Percentiles rank a stretch among this genome's conserved stretches.
Conservation (phyloP, 1,139 yeast species). For the Blastobotrys arbuscula region DNA sequence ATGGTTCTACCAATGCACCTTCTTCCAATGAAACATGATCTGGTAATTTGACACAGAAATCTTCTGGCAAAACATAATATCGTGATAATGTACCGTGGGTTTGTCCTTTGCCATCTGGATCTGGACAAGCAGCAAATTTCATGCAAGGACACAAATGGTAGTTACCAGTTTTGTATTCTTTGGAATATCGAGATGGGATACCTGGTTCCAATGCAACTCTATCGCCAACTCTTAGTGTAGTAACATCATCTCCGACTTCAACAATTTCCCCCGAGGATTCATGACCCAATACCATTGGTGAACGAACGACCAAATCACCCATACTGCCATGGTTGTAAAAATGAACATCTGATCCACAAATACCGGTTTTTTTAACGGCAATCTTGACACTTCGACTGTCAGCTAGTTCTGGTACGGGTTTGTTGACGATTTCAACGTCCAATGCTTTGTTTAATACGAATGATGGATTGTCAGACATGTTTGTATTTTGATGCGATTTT, state of each 20-base stretch:
- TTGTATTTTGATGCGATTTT: neutral
- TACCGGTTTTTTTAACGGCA: slow-evolving; percentile 72
- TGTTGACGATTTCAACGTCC: slow-evolving; percentile 58
- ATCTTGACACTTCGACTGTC: slow-evolving; percentile 69
- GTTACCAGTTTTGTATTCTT: slow-evolving; percentile 66
- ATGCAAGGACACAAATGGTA: slow-evolving; percentile 79
- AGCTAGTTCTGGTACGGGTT: slow-evolving; percentile 55
- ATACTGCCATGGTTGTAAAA: slow-evolving; percentile 75
- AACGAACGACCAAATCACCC: slow-evolving; percentile 43
- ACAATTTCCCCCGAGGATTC: slow-evolving; percentile 67
- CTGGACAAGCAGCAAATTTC: slow-evolving; percentile 91
- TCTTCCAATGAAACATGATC: slow-evolving; percentile 70
- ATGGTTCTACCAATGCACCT: slow-evolving; percentile 87
- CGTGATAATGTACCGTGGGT: slow-evolving; percentile 61
- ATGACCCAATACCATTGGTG: slow-evolving; percentile 49
- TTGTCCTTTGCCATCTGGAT: slow-evolving; percentile 29
- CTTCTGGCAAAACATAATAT: slow-evolving; percentile 74
- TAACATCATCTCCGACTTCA: slow-evolving; percentile 60
- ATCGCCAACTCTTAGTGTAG: slow-evolving; percentile 34
- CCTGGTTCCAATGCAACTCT: slow-evolving; percentile 74
- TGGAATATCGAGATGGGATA: slow-evolving; percentile 67
- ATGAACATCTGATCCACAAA: slow-evolving; percentile 86
- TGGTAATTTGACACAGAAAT: slow-evolving; percentile 74
- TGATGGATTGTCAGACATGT: slow-evolving; percentile 47
- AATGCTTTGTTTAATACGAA: slow-evolving; percentile 63